A percentile compares a stretch with the other conserved stretches of the same genome.
Conservation (phyloP, 495 filamentous ascomycete genomes). For the Hyaloscypha hepaticicola region DNA sequence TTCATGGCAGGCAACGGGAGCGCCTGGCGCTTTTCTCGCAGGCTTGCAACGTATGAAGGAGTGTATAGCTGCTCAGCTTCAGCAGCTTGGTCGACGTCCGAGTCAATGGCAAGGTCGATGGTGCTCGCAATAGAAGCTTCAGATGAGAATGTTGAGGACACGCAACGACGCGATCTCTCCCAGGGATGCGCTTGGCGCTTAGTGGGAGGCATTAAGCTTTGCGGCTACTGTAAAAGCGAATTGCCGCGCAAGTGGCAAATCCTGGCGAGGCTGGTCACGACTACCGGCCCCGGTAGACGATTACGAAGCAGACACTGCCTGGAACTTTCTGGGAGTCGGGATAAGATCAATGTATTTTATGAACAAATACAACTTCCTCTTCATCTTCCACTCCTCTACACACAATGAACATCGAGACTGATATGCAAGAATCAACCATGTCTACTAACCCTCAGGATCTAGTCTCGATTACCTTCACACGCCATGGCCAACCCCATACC, state of each 20-base stretch:
- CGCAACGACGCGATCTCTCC: constrained; percentile 17
- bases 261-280: constrained; percentile 1
- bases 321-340: constrained; percentile 20
- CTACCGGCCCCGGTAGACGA: too few relatives aligned
- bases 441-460: constrained; percentile 24
- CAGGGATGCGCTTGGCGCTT: constrained; percentile 12
- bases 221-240: constrained; percentile 18
- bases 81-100: constrained; percentile 16
- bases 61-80: constrained; percentile 11
- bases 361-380: neutral
- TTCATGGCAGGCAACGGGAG: constrained; percentile 59
- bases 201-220: neutral
- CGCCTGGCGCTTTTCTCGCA: constrained; percentile 16
- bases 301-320: constrained; percentile 26
- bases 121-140: constrained; percentile 7
- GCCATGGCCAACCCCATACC: constrained; percentile 52
- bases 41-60: constrained; percentile 1
- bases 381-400: neutral
- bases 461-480: constrained; percentile 30
- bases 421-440: constrained; percentile 27
- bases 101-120: constrained; percentile 16
- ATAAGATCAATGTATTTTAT: neutral
- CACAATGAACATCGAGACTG: constrained; percentile 20
- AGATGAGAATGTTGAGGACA: constrained; percentile 22
- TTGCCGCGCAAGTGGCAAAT: constrained; percentile 13